These are phyloP conservation scores for Cladosporium sp. DNA, from an alignment of 2,329 filamentous ascomycete species.

Conservation along the genomic window DNA sequence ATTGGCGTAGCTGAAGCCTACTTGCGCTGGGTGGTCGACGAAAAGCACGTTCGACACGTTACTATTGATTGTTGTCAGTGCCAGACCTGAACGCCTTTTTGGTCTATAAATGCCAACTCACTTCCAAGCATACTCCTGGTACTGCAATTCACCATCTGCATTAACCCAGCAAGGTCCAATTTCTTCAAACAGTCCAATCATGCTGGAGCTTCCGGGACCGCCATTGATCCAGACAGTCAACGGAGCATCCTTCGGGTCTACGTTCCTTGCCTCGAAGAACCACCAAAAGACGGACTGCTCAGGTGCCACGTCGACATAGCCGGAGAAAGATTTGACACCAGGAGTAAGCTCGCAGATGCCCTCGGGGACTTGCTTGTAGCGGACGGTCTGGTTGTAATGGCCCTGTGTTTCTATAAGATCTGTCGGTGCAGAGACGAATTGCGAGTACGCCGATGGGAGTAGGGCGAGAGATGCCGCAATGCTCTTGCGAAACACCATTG, in stretches of 20 bases:
- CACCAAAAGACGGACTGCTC: slow-evolving; percentile 55
- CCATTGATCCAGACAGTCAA: slow-evolving; percentile 60
- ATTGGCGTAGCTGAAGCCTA: slow-evolving; percentile 55
- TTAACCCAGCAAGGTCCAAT: slow-evolving; percentile 43
- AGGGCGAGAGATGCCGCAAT: neutral
- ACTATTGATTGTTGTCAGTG: slow-evolving; percentile 7
- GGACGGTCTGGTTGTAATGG: slow-evolving; percentile 48
- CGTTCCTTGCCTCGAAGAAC: slow-evolving; percentile 53
- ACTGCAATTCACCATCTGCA: slow-evolving; percentile 42
- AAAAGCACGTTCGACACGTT: slow-evolving; percentile 65
- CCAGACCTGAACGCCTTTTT: too few species aligned
- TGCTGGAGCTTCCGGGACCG: slow-evolving; percentile 55
- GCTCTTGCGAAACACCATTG: neutral
- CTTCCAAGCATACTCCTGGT: slow-evolving; percentile 62
- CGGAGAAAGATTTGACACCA: slow-evolving; percentile 53
- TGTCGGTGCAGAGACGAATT: slow-evolving; percentile 45
- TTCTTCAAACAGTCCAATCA: slow-evolving; percentile 55
- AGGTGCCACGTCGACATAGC: slow-evolving; percentile 51
- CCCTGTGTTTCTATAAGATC: slow-evolving; percentile 42
- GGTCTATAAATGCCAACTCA: slow-evolving; percentile 12
- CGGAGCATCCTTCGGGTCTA: slow-evolving; percentile 47
- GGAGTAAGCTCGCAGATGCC: slow-evolving; percentile 56
- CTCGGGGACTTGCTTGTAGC: slow-evolving; percentile 54
- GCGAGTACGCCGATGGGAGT: slow-evolving; percentile 19
- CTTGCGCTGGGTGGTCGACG: slow-evolving; percentile 62